Base-by-base conservation (phyloP, 257 asterid genomes). In the Petunia axillaris region DNA sequence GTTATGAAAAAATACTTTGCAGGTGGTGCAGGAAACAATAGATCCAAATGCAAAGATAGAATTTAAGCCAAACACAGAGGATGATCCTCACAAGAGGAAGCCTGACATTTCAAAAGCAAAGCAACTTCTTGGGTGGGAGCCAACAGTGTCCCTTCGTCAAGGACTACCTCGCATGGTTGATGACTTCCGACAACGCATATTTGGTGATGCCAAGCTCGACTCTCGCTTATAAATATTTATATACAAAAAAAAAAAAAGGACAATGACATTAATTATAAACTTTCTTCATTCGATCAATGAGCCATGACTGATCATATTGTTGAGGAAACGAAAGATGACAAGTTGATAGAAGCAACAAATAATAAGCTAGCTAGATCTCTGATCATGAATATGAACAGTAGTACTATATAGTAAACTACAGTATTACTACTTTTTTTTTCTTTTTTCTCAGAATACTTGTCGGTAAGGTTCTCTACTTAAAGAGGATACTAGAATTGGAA, bases 71-170 rank as follows among this genome's bases (percentile, higher is more conserved):
- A 94, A 94, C 84, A 94, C 97, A 0, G 94, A 89, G 58, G 97
- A 94, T 66, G 97, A 94, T 73, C 98, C 98, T 3, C 98, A 94
- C 87, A 92, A 89, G 87, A 85, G 97, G 64, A 94, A 94, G 82
- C 98, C 97, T 1, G 97, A 92, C 84, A 92, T 94, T 64, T 88
- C 97, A 0, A 92, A 86, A 90, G 98, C 97, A 6, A 92, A 92
- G 43, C 73, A 85, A 44, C 92, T 88, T 16, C 93, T 94, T 9
- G 92, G 93, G 15, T 94, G 98, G 97, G 89, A 91, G 64, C 97
- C 98, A 4, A 85, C 53, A 0, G 90, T 94, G 7, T 87, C 96
- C 11, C 84, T 94, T 39, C 85, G 87, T n/a, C 93, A 94, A 3
- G 98, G 98, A 13, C 96, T 94, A 79, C 97, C 97, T 16, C 93